phyloP scores from a whole-genome alignment of 192 early-diverging fungal genomes.

The Rhizoclosmatium globosum region DNA sequence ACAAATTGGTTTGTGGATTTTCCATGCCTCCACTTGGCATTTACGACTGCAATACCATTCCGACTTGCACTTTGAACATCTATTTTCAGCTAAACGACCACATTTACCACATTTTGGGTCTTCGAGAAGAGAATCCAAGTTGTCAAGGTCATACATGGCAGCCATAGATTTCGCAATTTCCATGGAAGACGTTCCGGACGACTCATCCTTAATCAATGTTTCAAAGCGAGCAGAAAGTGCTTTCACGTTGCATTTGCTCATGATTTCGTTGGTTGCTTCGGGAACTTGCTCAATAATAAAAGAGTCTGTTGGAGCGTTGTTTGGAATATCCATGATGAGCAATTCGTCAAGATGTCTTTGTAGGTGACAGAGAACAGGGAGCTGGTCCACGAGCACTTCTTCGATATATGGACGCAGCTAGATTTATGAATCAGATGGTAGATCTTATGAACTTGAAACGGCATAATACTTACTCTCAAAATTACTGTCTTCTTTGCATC shows the following conservation, averaged over 20 bases:
- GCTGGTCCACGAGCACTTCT: constrained; percentile 53
- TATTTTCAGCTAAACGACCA: constrained; percentile 48
- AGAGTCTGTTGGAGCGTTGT: neutral
- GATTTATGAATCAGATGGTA: neutral
- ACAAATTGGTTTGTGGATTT: constrained; percentile 47
- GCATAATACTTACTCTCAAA: constrained; percentile 41
- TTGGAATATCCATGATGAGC: constrained; percentile 45
- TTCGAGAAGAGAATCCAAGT: constrained; percentile 47
- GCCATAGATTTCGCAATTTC: constrained; percentile 40
- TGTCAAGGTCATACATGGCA: constrained; percentile 51
- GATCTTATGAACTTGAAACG: neutral
- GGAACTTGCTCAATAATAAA: constrained; percentile 44
- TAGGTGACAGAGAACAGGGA: constrained; percentile 51
- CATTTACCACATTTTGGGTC: constrained; percentile 58
- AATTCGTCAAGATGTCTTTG: constrained; percentile 60
- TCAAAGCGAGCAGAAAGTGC: constrained; percentile 11
- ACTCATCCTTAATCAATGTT: constrained; percentile 27
- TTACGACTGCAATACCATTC: constrained; percentile 65
- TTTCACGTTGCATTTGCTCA: constrained; percentile 5
- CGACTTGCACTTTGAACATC: constrained; percentile 58
- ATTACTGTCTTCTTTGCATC: constrained; percentile 48
- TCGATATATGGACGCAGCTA: constrained; percentile 49
- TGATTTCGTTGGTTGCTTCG: constrained; percentile 3
- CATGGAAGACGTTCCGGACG: constrained; percentile 4
- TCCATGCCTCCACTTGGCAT: constrained; percentile 51